These are phyloP conservation scores for Silene conica DNA, from an alignment of 148 eudicot species.

Conservation along the genomic window DNA sequence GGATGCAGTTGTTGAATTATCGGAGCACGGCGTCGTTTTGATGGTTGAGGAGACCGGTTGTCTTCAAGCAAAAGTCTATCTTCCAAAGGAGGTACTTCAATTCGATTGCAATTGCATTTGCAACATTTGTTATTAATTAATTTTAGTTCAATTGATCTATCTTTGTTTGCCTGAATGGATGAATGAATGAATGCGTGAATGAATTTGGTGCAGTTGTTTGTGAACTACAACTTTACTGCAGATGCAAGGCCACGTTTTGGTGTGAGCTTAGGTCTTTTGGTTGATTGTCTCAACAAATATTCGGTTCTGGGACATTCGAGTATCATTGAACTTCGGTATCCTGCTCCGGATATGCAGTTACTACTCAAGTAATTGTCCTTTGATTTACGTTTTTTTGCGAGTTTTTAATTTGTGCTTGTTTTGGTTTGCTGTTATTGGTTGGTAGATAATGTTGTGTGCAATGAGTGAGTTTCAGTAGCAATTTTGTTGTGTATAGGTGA, in stretches of 20 bases:
- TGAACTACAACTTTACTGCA: slow-evolving; percentile 70
- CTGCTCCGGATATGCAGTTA: slow-evolving; percentile 98
- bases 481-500: background rate
- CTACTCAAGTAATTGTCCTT: slow-evolving; percentile 56
- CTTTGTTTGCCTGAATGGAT: background rate
- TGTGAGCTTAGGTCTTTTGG: slow-evolving; percentile 81
- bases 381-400: background rate
- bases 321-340: slow-evolving; percentile 77
- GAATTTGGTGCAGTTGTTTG: slow-evolving; percentile 57
- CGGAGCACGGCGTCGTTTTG: slow-evolving; percentile 86
- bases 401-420: background rate
- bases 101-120: too few relatives aligned
- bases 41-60: slow-evolving; percentile 87
- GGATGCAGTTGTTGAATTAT: slow-evolving; percentile 87
- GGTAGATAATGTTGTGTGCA: background rate
- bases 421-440: background rate
- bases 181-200: too few relatives aligned
- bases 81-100: slow-evolving; percentile 68
- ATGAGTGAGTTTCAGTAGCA: background rate
- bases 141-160: background rate
- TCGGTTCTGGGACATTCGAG: slow-evolving; percentile 65
- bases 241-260: slow-evolving; percentile 86
- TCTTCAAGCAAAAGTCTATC: slow-evolving; percentile 96
- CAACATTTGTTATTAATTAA: background rate
- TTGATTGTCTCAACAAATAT: slow-evolving; percentile 77